Base-by-base conservation (phyloP, 148 eudicot species). In the Linanthus parryae region DNA sequence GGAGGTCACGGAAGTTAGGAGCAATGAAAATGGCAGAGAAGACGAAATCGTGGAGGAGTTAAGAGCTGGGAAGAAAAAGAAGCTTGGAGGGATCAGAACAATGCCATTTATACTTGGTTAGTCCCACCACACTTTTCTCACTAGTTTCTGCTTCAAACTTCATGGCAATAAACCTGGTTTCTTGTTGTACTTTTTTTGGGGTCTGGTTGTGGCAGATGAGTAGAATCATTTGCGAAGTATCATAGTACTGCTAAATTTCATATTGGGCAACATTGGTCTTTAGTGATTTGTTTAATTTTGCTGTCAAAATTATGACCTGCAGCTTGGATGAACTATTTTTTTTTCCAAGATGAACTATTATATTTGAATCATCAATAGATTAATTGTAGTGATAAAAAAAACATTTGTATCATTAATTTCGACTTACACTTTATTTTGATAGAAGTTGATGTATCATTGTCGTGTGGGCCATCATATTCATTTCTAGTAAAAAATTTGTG, bases 101-200 rank as follows among this genome's bases (percentile, higher is more conserved):
- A 76, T 88, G 96, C 96, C 96, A 15, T 88, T 88, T 60, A 88
- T 87, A 33, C 82, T 87, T 22, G 83, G 96, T 83, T 23, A 69
- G 84, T 57, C 33, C 18, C 7, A 27, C 8, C 31, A n/a, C n/a
- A n/a, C n/a, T n/a, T n/a, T n/a, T n/a, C n/a, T n/a, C n/a, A n/a
- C n/a, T n/a, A n/a, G n/a, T n/a, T n/a, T n/a, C n/a, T n/a, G n/a
- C n/a, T n/a, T n/a, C n/a, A n/a, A n/a, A n/a, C n/a, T n/a, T 29
- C 17, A 7, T 11, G 25, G 18, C 34, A 30, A 9, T 13, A n/a
- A 5, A 44, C 1, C 21, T 2, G 24, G 3, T 21, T 18, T 20
- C 21, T 7, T 10, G 23, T 3, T 43, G 4, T 31, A 11, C 7
- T 4, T n/a, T 17, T 17, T 43, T 7, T 43, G 19, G 20, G 10